Percentiles rank a stretch among this genome's conserved stretches.
Conservation (phyloP, 164 flowering plant species). For the Nymphaea colorata region DNA sequence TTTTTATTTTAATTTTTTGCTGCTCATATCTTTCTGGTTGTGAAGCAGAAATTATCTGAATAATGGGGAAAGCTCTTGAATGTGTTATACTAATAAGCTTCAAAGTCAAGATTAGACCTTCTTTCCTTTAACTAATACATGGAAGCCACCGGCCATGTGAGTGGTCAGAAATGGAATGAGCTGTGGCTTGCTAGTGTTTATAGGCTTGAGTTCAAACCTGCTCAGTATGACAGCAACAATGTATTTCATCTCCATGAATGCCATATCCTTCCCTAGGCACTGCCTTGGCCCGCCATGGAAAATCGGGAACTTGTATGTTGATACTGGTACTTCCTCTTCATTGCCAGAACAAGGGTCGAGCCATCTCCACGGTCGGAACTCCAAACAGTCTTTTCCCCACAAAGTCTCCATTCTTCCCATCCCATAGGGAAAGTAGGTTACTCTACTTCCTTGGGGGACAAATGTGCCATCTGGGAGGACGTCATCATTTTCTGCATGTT, state of each 20-base stretch:
- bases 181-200: slow-evolving; percentile 18
- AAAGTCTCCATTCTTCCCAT: slow-evolving; percentile 80
- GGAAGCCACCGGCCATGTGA: slow-evolving; percentile 64
- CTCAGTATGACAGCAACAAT: slow-evolving; percentile 37
- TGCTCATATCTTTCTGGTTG: no score
- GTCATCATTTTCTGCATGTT: slow-evolving; percentile 34
- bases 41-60: no score
- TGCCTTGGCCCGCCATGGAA: slow-evolving; percentile 82
- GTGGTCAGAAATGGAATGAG: slow-evolving; percentile 63
- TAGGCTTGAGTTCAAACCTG: slow-evolving; percentile 39
- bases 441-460: slow-evolving; percentile 36
- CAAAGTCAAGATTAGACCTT: neutral
- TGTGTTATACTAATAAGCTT: neutral
- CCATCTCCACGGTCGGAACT: slow-evolving; percentile 75
- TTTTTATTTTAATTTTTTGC: no score
- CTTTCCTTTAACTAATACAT: slow-evolving; percentile 28
- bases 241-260: slow-evolving; percentile 70
- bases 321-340: slow-evolving; percentile 8
- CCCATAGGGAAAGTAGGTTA: slow-evolving; percentile 49
- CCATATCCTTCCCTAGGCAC: slow-evolving; percentile 73
- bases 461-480: slow-evolving; percentile 62
- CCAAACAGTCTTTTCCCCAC: slow-evolving; percentile 45
- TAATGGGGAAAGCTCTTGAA: no score
- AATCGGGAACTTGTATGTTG: slow-evolving; percentile 47
- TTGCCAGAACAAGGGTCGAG: slow-evolving; percentile 6